Conservation (phyloP, 495 filamentous ascomycete species). For the Aspergillus mulundensis region DNA sequence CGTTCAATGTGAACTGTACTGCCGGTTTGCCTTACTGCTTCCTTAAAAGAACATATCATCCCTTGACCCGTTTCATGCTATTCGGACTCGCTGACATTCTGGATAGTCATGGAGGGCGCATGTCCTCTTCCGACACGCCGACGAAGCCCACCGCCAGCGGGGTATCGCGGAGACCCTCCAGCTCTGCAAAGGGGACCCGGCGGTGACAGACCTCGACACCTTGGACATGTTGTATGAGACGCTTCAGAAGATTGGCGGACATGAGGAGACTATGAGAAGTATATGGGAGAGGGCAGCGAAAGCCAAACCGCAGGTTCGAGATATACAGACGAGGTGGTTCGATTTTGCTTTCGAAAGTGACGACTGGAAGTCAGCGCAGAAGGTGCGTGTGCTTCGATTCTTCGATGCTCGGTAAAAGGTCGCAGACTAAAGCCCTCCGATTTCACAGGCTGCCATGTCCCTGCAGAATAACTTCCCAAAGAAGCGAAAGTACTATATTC, state of each 20-base stretch:
- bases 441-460: constrained; percentile 50
- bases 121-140: constrained; percentile 42
- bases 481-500: constrained; percentile 54
- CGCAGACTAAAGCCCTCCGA: background rate
- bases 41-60: background rate
- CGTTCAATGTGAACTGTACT: background rate
- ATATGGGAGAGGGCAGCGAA: constrained; percentile 57
- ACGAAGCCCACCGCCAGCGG: constrained; percentile 40
- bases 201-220: constrained; percentile 47
- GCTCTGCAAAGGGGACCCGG: constrained; percentile 44
- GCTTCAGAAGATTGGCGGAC: constrained; percentile 29
- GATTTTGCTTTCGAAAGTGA: constrained; percentile 39
- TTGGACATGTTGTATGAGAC: constrained; percentile 44
- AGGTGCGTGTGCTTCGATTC: constrained; percentile 32
- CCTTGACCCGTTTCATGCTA: background rate
- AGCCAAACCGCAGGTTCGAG: constrained; percentile 44
- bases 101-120: constrained; percentile 49
- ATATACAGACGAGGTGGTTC: constrained; percentile 55
- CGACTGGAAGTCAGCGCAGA: constrained; percentile 57
- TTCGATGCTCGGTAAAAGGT: background rate
- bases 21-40: background rate
- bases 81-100: constrained; percentile 14
- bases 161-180: constrained; percentile 45
- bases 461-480: constrained; percentile 56
- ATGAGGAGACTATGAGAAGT: constrained; percentile 30